Evolutionary conservation across 163 green algal genomes (phyloP).

Genomic region (Trebouxiophyceae sp.): DNA sequence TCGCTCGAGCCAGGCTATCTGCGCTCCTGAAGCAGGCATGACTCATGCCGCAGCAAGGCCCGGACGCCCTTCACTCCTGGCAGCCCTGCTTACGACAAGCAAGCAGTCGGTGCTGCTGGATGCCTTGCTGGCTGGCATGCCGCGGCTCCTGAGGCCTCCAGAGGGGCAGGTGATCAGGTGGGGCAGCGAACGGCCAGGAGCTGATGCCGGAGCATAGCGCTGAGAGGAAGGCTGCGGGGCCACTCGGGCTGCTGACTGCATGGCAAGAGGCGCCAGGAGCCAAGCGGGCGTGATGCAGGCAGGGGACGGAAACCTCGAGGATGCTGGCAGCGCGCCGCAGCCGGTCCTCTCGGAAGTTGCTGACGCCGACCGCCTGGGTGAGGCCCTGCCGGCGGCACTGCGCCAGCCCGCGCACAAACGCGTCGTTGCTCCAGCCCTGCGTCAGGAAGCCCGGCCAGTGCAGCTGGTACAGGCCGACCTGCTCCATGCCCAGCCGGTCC

Average conservation of each 20-base stretch:
- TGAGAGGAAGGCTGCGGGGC: not conserved
- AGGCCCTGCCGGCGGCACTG: slow-evolving; percentile 35
- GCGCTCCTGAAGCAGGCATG: too few relatives aligned
- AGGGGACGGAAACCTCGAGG: slow-evolving; percentile 1
- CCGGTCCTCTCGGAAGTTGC: slow-evolving; percentile 80
- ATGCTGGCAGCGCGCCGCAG: slow-evolving; percentile 36
- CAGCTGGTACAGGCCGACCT: slow-evolving; percentile 71
- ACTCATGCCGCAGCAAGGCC: too few relatives aligned
- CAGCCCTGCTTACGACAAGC: too few relatives aligned
- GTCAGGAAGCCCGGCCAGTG: slow-evolving; percentile 74
- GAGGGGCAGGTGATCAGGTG: too few relatives aligned
- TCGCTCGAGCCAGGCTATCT: too few relatives aligned
- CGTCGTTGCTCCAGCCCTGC: slow-evolving; percentile 74
- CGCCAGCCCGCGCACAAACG: slow-evolving; percentile 65
- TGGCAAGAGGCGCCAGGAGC: not conserved
- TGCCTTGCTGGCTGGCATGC: too few relatives aligned
- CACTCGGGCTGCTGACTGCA: not conserved
- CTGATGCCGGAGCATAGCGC: too few relatives aligned
- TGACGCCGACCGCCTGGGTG: slow-evolving; percentile 71
- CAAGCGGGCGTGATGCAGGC: not conserved
- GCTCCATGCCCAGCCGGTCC: slow-evolving; percentile 46
- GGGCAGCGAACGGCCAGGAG: too few relatives aligned
- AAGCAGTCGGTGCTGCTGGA: too few relatives aligned
- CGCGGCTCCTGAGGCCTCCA: too few relatives aligned
- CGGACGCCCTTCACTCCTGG: too few relatives aligned